Percentiles rank a stretch among this genome's conserved stretches.
Conservation (phyloP, 2,329 filamentous ascomycete genomes). For the Nectriaceae sp. region DNA sequence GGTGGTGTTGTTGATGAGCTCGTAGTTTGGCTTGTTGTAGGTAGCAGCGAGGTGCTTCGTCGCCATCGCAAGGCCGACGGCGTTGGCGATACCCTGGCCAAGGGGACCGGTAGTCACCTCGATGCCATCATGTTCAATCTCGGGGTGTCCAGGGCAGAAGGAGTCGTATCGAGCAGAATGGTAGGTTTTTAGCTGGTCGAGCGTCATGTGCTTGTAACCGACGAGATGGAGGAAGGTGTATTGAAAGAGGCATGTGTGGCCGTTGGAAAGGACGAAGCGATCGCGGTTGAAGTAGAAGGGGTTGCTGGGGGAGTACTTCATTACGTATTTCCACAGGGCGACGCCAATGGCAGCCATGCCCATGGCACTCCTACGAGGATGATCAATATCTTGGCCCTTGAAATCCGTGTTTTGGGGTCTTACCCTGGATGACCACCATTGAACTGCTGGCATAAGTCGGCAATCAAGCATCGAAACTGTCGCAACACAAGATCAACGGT, state of each 20-base stretch:
- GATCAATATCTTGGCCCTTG: neutral
- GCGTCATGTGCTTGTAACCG: constrained; percentile 56
- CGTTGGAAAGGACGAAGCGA: constrained; percentile 64
- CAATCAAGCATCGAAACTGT: constrained; percentile 63
- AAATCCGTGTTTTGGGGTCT: constrained; percentile 13
- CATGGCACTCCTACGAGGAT: constrained; percentile 44
- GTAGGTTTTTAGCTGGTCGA: constrained; percentile 59
- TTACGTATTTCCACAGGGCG: constrained; percentile 61
- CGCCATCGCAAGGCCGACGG: constrained; percentile 60
- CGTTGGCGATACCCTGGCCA: constrained; percentile 62
- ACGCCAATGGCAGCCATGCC: constrained; percentile 65
- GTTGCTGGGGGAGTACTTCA: constrained; percentile 59
- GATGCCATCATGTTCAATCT: constrained; percentile 58
- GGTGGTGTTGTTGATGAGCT: constrained; percentile 52
- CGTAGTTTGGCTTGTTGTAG: constrained; percentile 52
- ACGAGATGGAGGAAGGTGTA: constrained; percentile 55
- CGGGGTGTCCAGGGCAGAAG: constrained; percentile 57
- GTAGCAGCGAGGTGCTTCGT: constrained; percentile 55
- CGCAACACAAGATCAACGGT: constrained; percentile 53
- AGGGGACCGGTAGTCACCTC: constrained; percentile 62
- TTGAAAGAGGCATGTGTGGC: constrained; percentile 56
- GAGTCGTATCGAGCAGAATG: constrained; percentile 46
- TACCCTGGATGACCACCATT: constrained; percentile 69
- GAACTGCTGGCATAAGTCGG: constrained; percentile 71
- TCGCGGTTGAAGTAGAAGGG: constrained; percentile 62